Evolutionary conservation across 495 filamentous ascomycete species (phyloP), one percentile per base, ranked within the genome.

Genomic region (Aspergillus asperescens): DNA sequence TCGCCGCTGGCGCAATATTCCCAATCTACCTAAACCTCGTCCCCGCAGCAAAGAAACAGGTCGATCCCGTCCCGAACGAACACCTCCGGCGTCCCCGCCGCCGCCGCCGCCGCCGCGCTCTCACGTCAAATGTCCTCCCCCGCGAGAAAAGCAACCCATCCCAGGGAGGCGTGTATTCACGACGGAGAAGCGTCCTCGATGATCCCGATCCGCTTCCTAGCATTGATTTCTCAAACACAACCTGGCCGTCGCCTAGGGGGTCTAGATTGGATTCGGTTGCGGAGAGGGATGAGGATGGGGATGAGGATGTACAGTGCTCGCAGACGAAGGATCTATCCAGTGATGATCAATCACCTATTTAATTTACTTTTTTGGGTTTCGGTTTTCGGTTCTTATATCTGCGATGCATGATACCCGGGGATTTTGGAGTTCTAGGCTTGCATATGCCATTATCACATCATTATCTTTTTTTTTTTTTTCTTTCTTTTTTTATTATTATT

Each of bases 21-120:
- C 82, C 85, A 0, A 4, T 85, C 0, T 85, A 83, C 63, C 64
- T 86, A 25, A 81, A 81, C 48, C 19, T 77, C 2, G 65, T 77
- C 7, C 74, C 77, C 2, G 69, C 67, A 5, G 86, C 81, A n/a
- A 75, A 79, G 61, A 73, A 76, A 52, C 78, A 86, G 56, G 76
- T 83, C 10, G 83, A 85, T 63, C 79, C 81, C 0, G 69, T 79
- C 1, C 70, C 70, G 7, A 69, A 74, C 41, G 73, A 76, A 50
- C 68, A 70, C 38, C 65, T 75, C 5, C 69, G 70, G n/a, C 68
- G 67, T 7, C 62, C 44, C 9, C 67, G 65, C 3, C 65, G 62
- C 19, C 62, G 62, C 41, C 58, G 52, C 23, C 63, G 64, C 9
- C 61, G 61, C 40, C 56, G 49, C 15, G 62, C 62, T 6, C 37